These are phyloP conservation scores for Acanthamoeba triangularis DNA, from an alignment of 208 protist genomes.

Conservation along the genomic window DNA sequence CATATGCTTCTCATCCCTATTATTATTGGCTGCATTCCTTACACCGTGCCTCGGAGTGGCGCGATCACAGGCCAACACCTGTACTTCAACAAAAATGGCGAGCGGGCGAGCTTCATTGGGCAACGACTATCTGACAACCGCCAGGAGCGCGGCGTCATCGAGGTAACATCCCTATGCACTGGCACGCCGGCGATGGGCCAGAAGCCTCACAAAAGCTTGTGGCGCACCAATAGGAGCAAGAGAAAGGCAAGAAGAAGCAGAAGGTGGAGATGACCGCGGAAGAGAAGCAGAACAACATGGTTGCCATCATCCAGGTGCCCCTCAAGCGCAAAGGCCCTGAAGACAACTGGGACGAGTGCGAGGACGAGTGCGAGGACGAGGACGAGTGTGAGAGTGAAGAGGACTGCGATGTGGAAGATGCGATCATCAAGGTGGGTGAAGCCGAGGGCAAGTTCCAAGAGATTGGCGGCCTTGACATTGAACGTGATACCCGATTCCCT, in stretches of 20 bases:
- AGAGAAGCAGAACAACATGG: conserved; percentile 77
- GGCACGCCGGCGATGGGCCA: too few species aligned
- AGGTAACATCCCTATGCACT: too few species aligned
- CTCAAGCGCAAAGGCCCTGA: conserved; percentile 10
- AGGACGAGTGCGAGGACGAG: background rate
- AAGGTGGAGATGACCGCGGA: conserved; percentile 57
- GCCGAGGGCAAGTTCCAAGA: conserved; percentile 56
- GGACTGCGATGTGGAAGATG: conserved; percentile 65
- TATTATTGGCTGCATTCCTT: too few species aligned
- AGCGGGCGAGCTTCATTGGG: conserved; percentile 65
- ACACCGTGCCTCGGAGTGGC: too few species aligned
- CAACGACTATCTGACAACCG: conserved; percentile 62
- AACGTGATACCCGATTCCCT: conserved; percentile 45
- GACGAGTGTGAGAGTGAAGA: background rate
- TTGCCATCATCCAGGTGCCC: conserved; percentile 74
- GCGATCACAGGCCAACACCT: conserved; percentile 9
- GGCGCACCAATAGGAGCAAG: too few species aligned
- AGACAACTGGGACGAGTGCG: too few species aligned
- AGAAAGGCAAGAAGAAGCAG: too few species aligned
- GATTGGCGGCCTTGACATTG: conserved; percentile 16
- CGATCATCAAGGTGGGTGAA: conserved; percentile 73
- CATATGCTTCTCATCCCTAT: too few species aligned
- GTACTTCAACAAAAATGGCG: conserved; percentile 77
- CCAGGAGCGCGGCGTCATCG: background rate
- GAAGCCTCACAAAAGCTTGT: too few species aligned